Base-by-base conservation (phyloP, 1,284 basidiomycete species). In the Neonothopanus nambi region DNA sequence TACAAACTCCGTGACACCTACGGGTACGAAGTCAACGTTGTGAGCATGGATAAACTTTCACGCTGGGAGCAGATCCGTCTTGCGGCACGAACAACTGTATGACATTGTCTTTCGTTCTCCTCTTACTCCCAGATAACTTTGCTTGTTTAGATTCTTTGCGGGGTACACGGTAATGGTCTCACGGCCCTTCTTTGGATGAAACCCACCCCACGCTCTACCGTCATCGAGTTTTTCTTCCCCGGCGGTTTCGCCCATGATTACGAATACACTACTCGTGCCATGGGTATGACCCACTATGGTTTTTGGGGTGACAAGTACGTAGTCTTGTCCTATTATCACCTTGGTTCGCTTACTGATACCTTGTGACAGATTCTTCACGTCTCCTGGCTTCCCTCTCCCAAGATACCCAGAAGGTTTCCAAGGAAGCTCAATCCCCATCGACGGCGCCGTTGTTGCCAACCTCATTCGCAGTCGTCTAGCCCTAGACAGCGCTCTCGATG, bases 201-300 rank as follows among this genome's bases (percentile, higher is more conserved):
- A 3, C 81, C 81, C 1, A 85, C 81, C 1, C 77, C 78, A 0
- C 69, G 80, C 30, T 81, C 86, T 17, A 81, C 85, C 1, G 87
- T 91, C 17, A 88, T 94, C 62, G 91, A 93, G 70, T 83, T 94
- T 39, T 91, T 93, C 71, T 89, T 76, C 63, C 87, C 89, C 5
- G 74, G 69, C 5, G 91, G 91, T 0, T 93, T 90, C 67, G 86
- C 90, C 33, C 81, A 87, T 61, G 90, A 93, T 66, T 93, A 93
- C 65, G 82, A 90, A 66, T 87, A 84, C 81, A 87, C 85, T 1
- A 70, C 89, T 1, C 72, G 81, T 35, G 82, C 88, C 0, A 70
- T 93, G 21, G 87, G 87, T 9, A 85, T 91, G 74, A 75, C 69
- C n/a, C 83, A 93, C 68, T 88, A 84, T 61, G 85, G 83, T 2